Evolutionary conservation across 306 rosid species (phyloP).

Genomic region (Hippophae tibetana): DNA sequence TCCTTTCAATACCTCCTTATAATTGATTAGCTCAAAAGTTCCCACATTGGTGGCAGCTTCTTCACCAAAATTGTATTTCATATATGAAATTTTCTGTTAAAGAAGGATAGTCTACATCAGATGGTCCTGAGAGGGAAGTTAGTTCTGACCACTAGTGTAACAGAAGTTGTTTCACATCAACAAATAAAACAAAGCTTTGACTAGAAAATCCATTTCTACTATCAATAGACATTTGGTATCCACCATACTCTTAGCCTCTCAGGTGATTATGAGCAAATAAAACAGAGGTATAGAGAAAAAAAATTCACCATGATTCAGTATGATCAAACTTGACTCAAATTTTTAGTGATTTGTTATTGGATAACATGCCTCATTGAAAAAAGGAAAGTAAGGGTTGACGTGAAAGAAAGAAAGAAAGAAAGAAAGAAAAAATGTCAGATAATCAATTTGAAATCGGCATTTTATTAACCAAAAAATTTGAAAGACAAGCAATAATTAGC

Average conservation of each 20-base stretch:
- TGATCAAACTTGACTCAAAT: too few species aligned
- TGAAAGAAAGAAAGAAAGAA: too few species aligned
- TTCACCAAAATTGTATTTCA: conserved; percentile 34
- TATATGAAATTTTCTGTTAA: conserved; percentile 31
- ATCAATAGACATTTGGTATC: neutral
- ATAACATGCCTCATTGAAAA: too few species aligned
- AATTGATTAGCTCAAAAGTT: conserved; percentile 42
- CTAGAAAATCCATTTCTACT: conserved; percentile 6
- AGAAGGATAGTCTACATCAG: neutral
- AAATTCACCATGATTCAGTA: neutral
- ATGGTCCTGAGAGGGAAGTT: conserved; percentile 12
- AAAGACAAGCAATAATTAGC: too few species aligned
- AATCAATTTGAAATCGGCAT: too few species aligned
- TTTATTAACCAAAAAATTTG: too few species aligned
- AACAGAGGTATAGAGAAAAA: neutral
- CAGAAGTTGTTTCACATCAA: neutral
- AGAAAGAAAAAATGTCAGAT: too few species aligned
- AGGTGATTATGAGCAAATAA: conserved; percentile 4
- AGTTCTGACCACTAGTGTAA: conserved; percentile 15
- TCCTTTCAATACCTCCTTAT: conserved; percentile 40
- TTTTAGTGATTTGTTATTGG: too few species aligned
- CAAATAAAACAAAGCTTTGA: conserved; percentile 1
- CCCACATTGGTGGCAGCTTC: conserved; percentile 37
- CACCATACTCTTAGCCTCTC: neutral
- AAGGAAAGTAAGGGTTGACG: too few species aligned